Conservation (phyloP, 106 monocot species). For the Triglochin maritima region DNA sequence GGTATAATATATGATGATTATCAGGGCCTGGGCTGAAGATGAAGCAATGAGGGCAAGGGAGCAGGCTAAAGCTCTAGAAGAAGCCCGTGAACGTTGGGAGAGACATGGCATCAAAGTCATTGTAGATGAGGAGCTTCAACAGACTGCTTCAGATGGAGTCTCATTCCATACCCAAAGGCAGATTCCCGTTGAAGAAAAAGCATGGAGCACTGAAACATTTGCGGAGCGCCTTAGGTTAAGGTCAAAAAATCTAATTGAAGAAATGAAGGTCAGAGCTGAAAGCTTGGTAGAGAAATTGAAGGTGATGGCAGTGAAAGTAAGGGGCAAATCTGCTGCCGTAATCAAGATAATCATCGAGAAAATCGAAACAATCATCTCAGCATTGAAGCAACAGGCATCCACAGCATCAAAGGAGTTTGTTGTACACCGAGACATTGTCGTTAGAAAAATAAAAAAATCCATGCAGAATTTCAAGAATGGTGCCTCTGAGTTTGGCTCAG, state of each 20-base stretch:
- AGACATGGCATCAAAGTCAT: conserved; percentile 79
- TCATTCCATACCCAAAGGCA: conserved; percentile 57
- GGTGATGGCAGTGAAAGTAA: conserved; percentile 19
- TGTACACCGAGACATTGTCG: conserved; percentile 9
- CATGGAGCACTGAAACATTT: conserved; percentile 33
- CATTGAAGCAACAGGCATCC: not conserved
- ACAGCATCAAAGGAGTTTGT: not conserved
- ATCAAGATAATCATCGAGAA: conserved; percentile 5
- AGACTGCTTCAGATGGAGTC: conserved; percentile 53
- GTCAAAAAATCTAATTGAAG: conserved; percentile 10
- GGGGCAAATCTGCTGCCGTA: conserved; percentile 4
- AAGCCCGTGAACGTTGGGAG: conserved; percentile 75
- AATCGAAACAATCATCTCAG: not conserved
- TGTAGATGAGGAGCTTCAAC: conserved; percentile 67
- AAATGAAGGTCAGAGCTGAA: conserved; percentile 41
- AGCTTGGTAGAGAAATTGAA: conserved; percentile 33
- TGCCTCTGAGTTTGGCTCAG: conserved; percentile 24
- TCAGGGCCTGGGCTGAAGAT: conserved; percentile 93
- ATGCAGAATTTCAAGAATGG: conserved; percentile 27
- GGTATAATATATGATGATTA: no score
- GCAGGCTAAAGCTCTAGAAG: conserved; percentile 75
- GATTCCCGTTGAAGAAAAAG: conserved; percentile 26
- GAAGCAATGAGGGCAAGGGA: conserved; percentile 86
- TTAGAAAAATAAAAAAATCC: conserved; percentile 24
- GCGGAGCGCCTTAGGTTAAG: conserved; percentile 44